These are phyloP conservation scores for Pholiota molesta DNA, from an alignment of 768 basidiomycete genomes.

Conservation along the genomic window DNA sequence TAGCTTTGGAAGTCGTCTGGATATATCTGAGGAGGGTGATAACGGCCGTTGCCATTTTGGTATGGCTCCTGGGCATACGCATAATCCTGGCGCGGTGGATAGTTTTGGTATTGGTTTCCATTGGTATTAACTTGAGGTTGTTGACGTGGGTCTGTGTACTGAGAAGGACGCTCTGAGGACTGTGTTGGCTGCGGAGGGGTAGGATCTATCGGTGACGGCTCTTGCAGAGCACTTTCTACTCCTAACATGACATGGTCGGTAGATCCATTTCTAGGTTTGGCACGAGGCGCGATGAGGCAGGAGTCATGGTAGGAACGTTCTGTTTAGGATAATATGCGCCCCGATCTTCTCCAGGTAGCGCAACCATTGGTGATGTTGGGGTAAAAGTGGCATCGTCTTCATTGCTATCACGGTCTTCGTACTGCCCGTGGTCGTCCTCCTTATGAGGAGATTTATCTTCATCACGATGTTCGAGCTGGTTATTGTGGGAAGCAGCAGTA, in stretches of 20 bases:
- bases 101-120: conserved; percentile 27
- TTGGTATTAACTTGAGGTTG: conserved; percentile 8
- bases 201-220: conserved; percentile 27
- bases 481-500: conserved; percentile 32
- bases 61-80: conserved; percentile 24
- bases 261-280: conserved; percentile 57
- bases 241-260: conserved; percentile 65
- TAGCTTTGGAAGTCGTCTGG: conserved; percentile 63
- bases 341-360: conserved; percentile 49
- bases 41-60: conserved; percentile 23
- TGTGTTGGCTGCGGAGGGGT: conserved; percentile 22
- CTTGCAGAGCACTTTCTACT: conserved; percentile 60
- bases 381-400: conserved; percentile 63
- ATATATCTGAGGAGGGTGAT: conserved; percentile 44
- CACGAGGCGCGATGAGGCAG: conserved; percentile 37
- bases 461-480: conserved; percentile 38
- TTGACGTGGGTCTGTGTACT: conserved; percentile 23
- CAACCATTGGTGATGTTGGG: conserved; percentile 66
- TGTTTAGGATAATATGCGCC: conserved; percentile 31
- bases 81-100: conserved; percentile 21
- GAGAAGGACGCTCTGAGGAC: conserved; percentile 21
- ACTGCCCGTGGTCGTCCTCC: conserved; percentile 32
- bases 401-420: conserved; percentile 40
- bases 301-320: conserved; percentile 24
- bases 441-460: conserved; percentile 38